phyloP scores from a whole-genome alignment of 768 basidiomycete genomes.

The Boletus fagicola region DNA sequence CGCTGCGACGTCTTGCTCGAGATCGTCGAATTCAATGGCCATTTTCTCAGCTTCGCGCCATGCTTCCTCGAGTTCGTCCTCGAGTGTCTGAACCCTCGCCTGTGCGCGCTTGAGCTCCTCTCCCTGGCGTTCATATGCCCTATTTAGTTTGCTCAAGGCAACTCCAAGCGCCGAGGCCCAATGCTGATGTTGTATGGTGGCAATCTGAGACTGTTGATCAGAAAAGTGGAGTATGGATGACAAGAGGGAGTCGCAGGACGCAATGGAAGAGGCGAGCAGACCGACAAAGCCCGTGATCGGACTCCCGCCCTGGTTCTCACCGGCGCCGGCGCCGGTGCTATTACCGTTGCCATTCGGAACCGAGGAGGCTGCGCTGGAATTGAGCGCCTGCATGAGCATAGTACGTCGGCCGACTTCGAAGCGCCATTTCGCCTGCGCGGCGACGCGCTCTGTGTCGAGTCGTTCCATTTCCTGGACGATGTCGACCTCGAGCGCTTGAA shows the following conservation, averaged over 20 bases:
- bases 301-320: conserved; percentile 34
- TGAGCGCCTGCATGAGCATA: conserved; percentile 70
- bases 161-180: conserved; percentile 75
- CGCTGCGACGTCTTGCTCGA: conserved; percentile 39
- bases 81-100: conserved; percentile 50
- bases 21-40: conserved; percentile 68
- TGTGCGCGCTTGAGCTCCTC: conserved; percentile 52
- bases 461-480: conserved; percentile 60
- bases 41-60: conserved; percentile 77
- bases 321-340: neutral
- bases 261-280: conserved; percentile 60
- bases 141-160: conserved; percentile 77
- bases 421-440: conserved; percentile 63
- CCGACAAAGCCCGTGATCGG: conserved; percentile 43
- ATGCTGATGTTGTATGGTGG: conserved; percentile 59
- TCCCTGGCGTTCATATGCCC: conserved; percentile 65
- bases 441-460: conserved; percentile 48
- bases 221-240: conserved; percentile 55
- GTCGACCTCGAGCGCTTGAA: conserved; percentile 57
- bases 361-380: conserved; percentile 43
- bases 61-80: conserved; percentile 74
- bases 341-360: conserved; percentile 6
- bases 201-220: conserved; percentile 66
- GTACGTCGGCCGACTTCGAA: conserved; percentile 65
- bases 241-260: conserved; percentile 56